phyloP scores from a whole-genome alignment of 768 basidiomycete species.

The Mycena chlorophos region DNA sequence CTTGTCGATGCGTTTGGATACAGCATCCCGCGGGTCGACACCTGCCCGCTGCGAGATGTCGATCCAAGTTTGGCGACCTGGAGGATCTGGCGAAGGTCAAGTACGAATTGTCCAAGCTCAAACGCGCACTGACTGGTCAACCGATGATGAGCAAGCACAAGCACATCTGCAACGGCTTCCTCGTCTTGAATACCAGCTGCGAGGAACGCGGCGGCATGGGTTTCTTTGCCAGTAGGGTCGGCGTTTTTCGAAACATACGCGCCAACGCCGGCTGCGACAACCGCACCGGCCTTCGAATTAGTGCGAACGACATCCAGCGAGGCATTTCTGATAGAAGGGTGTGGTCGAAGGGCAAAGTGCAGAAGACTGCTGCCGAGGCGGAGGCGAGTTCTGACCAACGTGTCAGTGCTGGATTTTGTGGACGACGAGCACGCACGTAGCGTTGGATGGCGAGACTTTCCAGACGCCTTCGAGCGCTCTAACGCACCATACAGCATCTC shows the following conservation, averaged over 20 bases:
- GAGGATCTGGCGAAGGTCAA: conserved; percentile 35
- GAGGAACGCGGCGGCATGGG: conserved; percentile 16
- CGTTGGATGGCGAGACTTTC: neutral
- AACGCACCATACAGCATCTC: conserved; percentile 19
- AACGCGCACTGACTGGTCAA: conserved; percentile 41
- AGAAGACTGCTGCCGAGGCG: conserved; percentile 17
- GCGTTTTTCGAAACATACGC: conserved; percentile 13
- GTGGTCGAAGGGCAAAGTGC: conserved; percentile 18
- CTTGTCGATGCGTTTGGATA: conserved; percentile 49
- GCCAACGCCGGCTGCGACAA: conserved; percentile 10
- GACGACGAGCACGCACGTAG: conserved; percentile 4
- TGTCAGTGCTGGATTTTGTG: too few relatives aligned
- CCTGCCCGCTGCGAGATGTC: conserved; percentile 72
- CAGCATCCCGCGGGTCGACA: conserved; percentile 65
- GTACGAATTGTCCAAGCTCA: conserved; percentile 38
- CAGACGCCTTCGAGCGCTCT: conserved; percentile 18
- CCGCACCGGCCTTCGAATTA: conserved; percentile 8
- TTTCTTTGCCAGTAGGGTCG: conserved; percentile 11
- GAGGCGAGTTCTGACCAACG: conserved; percentile 1
- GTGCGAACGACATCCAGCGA: conserved; percentile 16
- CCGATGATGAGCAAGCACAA: conserved; percentile 19
- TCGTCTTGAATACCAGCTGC: conserved; percentile 17
- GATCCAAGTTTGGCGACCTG: conserved; percentile 69
- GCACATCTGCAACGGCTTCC: conserved; percentile 11
- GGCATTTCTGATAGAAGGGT: conserved; percentile 16